Evolutionary conservation across 768 basidiomycete genomes (phyloP).

Genomic region (Obba rivulosa): DNA sequence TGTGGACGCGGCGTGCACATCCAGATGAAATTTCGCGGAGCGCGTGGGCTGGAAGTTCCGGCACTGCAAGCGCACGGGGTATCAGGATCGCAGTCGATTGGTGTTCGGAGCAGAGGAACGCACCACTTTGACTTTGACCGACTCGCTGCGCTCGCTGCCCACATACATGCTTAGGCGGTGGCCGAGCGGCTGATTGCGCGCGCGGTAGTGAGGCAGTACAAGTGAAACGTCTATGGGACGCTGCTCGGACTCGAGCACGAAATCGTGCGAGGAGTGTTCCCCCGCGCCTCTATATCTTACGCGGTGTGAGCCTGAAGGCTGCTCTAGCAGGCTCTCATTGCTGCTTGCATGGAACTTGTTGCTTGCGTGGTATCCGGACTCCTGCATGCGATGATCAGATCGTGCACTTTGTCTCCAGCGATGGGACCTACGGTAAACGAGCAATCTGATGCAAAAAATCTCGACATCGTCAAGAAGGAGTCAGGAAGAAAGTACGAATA

Average conservation of each 20-base stretch:
- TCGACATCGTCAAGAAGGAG: not conserved
- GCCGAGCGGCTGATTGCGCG: slow-evolving; percentile 63
- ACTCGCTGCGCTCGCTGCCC: slow-evolving; percentile 40
- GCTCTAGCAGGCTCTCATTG: slow-evolving; percentile 22
- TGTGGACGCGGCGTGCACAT: slow-evolving; percentile 48
- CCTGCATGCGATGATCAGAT: slow-evolving; percentile 9
- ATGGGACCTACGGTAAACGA: slow-evolving; percentile 4
- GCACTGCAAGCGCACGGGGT: slow-evolving; percentile 15
- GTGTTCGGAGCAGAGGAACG: slow-evolving; percentile 39
- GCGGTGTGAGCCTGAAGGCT: slow-evolving; percentile 49
- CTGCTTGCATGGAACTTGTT: slow-evolving; percentile 22
- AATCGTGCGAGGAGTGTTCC: slow-evolving; percentile 51
- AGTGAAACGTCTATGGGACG: slow-evolving; percentile 59
- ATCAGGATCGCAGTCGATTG: slow-evolving; percentile 33
- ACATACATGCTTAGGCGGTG: slow-evolving; percentile 72
- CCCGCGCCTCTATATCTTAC: slow-evolving; percentile 57
- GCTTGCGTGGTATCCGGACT: slow-evolving; percentile 14
- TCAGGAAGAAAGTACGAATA: not conserved
- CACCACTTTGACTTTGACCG: slow-evolving; percentile 69
- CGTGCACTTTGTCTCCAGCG: not conserved
- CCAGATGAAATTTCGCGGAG: slow-evolving; percentile 39
- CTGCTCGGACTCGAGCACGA: slow-evolving; percentile 47
- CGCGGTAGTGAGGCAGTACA: slow-evolving; percentile 74
- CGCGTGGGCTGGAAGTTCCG: slow-evolving; percentile 26
- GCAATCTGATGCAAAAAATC: not conserved